Base-by-base conservation (phyloP, 495 filamentous ascomycete genomes). In the Aspergillus bridgeri region DNA sequence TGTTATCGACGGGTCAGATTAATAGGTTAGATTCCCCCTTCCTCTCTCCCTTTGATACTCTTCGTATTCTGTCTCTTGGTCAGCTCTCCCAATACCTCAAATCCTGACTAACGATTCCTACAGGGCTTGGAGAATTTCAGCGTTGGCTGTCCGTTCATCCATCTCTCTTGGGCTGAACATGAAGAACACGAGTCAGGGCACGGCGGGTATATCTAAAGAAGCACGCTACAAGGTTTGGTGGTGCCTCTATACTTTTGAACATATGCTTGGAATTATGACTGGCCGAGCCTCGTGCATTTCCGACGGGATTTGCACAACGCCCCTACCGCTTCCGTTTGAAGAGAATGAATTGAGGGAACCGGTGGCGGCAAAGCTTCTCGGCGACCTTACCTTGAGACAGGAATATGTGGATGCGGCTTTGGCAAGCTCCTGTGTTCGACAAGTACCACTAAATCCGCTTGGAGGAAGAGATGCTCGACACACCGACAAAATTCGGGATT, bases 191-290 rank as follows among this genome's bases (percentile, higher is more conserved):
- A 81, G 77, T 48, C 71, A 75, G 18, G 65, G 70, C 2, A 75
- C 83, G 2, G 60, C 74, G 7, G 76, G 81, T 54, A 62, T 76
- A 13, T 78, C 85, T n/a, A 85, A 83, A 62, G 86, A 88, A 62
- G 75, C 81, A 50, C 79, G 85, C 45, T 80, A 84, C 50, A 81
- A 82, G 42, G 76, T 88, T 18, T 89, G 85, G 85, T 88, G 84
- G 81, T 81, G 83, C 33, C 59, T 89, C 4, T 86, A 84, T 56
- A 80, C 75, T 1, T 75, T 87, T 51, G 86, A 89, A 57, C 79
- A 84, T 48, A 65, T 80, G 42, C 73, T 89, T 19, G 79, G 80
- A 44, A 76, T 81, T 24, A 86, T 87, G 75, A 87, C 83, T 8
- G 86, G 86, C n/a, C 79, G 86, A n/a, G 78, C 84, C 7, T 81